Evolutionary conservation across 441 rosid genomes (phyloP).

Genomic region (Erysimum cheiri): DNA sequence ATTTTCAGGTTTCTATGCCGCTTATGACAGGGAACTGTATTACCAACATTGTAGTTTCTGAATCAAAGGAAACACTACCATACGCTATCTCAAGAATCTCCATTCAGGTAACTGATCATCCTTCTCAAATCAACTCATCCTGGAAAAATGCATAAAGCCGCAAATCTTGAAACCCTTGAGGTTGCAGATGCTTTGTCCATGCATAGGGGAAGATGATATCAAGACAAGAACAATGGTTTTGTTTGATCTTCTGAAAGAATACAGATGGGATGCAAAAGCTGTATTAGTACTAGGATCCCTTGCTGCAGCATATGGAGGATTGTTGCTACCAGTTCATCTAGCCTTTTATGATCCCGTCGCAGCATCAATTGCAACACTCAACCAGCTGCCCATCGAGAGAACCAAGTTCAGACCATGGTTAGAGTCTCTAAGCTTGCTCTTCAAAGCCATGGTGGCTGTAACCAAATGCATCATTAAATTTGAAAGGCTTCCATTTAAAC

Average conservation of each 20-base stretch:
- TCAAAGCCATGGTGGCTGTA: slow-evolving; percentile 59
- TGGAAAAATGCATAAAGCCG: neutral
- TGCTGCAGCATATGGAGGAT: slow-evolving; percentile 62
- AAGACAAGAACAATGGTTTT: slow-evolving; percentile 60
- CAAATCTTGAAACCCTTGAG: slow-evolving; percentile 24
- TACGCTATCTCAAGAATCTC: slow-evolving; percentile 55
- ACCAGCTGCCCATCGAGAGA: slow-evolving; percentile 53
- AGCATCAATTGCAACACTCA: slow-evolving; percentile 59
- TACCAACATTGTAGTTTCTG: slow-evolving; percentile 53
- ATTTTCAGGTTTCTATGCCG: slow-evolving; percentile 50
- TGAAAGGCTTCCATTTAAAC: slow-evolving; percentile 55
- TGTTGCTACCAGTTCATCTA: slow-evolving; percentile 61
- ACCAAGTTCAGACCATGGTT: slow-evolving; percentile 55
- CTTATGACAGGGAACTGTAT: slow-evolving; percentile 35
- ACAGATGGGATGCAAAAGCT: slow-evolving; percentile 80
- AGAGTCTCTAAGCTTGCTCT: slow-evolving; percentile 57
- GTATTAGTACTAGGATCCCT: slow-evolving; percentile 73
- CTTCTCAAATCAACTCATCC: slow-evolving; percentile 16
- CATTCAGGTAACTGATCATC: slow-evolving; percentile 50
- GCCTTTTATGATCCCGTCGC: slow-evolving; percentile 59
- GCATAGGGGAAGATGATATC: slow-evolving; percentile 47
- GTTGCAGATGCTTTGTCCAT: slow-evolving; percentile 59
- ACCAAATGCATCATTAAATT: slow-evolving; percentile 63
- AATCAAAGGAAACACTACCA: slow-evolving; percentile 55
- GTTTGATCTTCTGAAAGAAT: slow-evolving; percentile 65